Evolutionary conservation across 768 basidiomycete species (phyloP).

Genomic region (Nevesoporus exiguus): DNA sequence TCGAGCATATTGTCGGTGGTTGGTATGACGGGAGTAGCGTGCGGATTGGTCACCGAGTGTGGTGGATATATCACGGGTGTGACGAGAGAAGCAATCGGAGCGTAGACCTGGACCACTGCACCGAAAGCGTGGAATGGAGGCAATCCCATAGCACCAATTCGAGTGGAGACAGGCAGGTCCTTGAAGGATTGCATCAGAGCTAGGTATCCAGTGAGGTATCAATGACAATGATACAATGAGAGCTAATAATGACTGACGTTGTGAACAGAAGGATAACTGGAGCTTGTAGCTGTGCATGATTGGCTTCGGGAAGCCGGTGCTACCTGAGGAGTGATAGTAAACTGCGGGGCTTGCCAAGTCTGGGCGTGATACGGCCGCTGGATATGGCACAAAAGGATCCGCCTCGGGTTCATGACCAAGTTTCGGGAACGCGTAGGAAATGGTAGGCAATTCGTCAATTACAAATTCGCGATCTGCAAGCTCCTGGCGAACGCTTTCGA

Average conservation of each 20-base stretch:
- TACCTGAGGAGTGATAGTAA: conserved; percentile 30
- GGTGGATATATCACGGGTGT: conserved; percentile 35
- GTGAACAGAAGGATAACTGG: conserved; percentile 3
- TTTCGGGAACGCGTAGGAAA: conserved; percentile 35
- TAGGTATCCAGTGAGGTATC: not conserved
- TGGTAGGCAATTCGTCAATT: conserved; percentile 10
- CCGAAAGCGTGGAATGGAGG: conserved; percentile 41
- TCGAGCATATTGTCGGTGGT: conserved; percentile 23
- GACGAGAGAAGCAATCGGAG: conserved; percentile 27
- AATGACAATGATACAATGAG: too few relatives aligned
- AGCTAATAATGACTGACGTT: too few relatives aligned
- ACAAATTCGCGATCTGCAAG: not conserved
- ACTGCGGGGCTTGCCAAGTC: conserved; percentile 4
- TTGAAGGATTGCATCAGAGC: not conserved
- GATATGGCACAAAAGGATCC: conserved; percentile 14
- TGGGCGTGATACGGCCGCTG: conserved; percentile 1
- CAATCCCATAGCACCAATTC: conserved; percentile 29
- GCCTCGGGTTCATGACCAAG: conserved; percentile 21
- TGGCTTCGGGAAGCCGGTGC: conserved; percentile 46
- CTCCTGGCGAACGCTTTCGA: conserved; percentile 7
- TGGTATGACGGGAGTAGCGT: conserved; percentile 11
- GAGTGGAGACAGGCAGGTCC: not conserved
- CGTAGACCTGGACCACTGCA: conserved; percentile 29
- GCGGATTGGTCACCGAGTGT: not conserved
- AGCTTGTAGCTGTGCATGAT: conserved; percentile 34